Conservation (phyloP, 2,329 filamentous ascomycete genomes). For the Ceratocystis eucalypticola region DNA sequence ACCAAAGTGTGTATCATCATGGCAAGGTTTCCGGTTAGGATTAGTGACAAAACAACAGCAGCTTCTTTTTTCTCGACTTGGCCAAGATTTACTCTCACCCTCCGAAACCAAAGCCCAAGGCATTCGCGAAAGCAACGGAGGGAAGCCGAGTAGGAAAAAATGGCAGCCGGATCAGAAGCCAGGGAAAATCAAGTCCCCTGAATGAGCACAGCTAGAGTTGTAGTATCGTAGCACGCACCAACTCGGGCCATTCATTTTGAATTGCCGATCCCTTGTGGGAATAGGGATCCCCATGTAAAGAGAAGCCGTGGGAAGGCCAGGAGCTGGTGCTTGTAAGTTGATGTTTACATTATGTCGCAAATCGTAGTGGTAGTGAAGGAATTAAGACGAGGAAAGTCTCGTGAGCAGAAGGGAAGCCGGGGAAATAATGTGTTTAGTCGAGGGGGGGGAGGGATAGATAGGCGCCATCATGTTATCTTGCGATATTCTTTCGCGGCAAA, state of each 20-base stretch:
- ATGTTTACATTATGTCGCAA: neutral
- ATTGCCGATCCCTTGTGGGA: conserved; percentile 2
- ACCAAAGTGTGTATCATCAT: too few relatives aligned
- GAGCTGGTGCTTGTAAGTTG: neutral
- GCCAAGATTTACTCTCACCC: too few relatives aligned
- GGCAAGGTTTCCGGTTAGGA: too few relatives aligned
- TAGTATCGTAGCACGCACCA: neutral
- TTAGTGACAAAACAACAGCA: too few relatives aligned
- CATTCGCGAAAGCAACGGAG: neutral
- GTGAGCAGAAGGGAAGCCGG: neutral
- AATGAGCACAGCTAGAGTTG: neutral
- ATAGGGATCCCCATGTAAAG: conserved; percentile 2
- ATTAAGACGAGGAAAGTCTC: neutral
- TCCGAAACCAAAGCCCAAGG: too few relatives aligned
- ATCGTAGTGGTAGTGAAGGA: conserved; percentile 2
- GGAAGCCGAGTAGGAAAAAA: neutral
- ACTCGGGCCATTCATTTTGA: neutral
- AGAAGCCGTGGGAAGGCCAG: conserved; percentile 2
- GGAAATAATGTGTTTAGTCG: neutral
- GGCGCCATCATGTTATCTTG: too few relatives aligned
- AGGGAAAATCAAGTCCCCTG: neutral
- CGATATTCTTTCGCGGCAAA: too few relatives aligned
- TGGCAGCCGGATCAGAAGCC: neutral
- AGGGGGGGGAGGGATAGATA: too few relatives aligned
- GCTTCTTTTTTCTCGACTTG: too few relatives aligned